Percentiles rank a stretch among this genome's conserved stretches.
phyloP scores from a whole-genome alignment of 2,329 filamentous ascomycete species.

The Hypoxylon sp. region DNA sequence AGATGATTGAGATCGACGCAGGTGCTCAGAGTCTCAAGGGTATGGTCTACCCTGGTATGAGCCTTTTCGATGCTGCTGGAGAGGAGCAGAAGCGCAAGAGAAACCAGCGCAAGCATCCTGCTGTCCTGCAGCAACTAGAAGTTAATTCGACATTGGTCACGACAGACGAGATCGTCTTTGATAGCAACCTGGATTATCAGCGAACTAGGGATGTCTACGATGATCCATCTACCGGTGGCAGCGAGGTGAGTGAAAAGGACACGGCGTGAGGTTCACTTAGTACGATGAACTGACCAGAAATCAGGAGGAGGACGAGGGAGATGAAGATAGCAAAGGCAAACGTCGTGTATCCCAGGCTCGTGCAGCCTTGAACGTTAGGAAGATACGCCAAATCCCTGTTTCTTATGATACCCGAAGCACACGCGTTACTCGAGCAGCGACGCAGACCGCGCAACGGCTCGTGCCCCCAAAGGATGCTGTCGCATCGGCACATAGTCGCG shows the following conservation, averaged over 20 bases:
- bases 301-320: constrained; percentile 43
- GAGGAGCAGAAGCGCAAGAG: constrained; percentile 78
- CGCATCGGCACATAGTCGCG: constrained; percentile 14
- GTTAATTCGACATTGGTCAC: constrained; percentile 72
- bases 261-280: background rate
- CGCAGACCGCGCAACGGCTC: constrained; percentile 17
- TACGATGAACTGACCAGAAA: constrained; percentile 35
- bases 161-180: constrained; percentile 74
- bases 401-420: constrained; percentile 31
- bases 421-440: constrained; percentile 31
- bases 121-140: constrained; percentile 75
- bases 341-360: constrained; percentile 24
- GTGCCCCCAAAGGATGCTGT: constrained; percentile 3
- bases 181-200: constrained; percentile 63
- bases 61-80: constrained; percentile 83
- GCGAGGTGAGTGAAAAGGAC: constrained; percentile 58
- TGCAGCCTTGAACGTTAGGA: constrained; percentile 27
- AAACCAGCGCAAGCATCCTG: constrained; percentile 82
- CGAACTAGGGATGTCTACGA: constrained; percentile 71
- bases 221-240: constrained; percentile 65
- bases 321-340: constrained; percentile 32
- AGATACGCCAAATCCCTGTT: constrained; percentile 22
- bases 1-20: constrained; percentile 46
- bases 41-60: constrained; percentile 81
- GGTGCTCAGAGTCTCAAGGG: constrained; percentile 69